Evolutionary conservation across 148 eudicot genomes (phyloP).

Genomic region (Nyssa sinensis): DNA sequence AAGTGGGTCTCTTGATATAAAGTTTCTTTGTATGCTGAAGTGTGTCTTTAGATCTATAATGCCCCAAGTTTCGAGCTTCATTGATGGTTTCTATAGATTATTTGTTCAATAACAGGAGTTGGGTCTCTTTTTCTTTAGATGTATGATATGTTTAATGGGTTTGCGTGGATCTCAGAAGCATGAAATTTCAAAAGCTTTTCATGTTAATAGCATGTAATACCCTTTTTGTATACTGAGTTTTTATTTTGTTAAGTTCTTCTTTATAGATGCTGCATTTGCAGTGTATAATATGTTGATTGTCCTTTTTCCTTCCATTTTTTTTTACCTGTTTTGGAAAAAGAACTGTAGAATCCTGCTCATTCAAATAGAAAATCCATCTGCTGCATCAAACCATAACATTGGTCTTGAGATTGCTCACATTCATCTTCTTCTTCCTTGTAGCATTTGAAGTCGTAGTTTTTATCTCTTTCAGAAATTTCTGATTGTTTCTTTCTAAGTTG

Average conservation of each 20-base stretch:
- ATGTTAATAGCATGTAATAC: slow-evolving; percentile 9
- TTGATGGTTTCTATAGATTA: slow-evolving; percentile 5
- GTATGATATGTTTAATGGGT: not conserved
- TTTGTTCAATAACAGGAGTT: not conserved
- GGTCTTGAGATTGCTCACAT: not conserved
- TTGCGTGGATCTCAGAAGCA: not conserved
- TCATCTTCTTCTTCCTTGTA: not conserved
- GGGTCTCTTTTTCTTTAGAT: not conserved
- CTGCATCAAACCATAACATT: not conserved
- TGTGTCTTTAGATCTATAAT: slow-evolving; percentile 43
- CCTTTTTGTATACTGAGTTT: not conserved
- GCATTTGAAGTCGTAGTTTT: not conserved
- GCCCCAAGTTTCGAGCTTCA: slow-evolving; percentile 22
- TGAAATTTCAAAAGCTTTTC: not conserved
- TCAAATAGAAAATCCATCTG: not conserved
- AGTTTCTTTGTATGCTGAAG: slow-evolving; percentile 13
- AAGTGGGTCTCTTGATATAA: slow-evolving; percentile 6
- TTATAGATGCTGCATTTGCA: not conserved
- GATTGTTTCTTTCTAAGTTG: not conserved
- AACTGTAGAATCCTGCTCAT: not conserved
- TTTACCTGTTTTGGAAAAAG: not conserved
- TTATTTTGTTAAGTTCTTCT: not conserved
- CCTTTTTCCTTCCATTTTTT: not conserved
- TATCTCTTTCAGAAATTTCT: not conserved
- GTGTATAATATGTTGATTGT: too few relatives aligned